Base-by-base conservation (phyloP, 2,329 filamentous ascomycete genomes). In the Trichoderma pleuroti region DNA sequence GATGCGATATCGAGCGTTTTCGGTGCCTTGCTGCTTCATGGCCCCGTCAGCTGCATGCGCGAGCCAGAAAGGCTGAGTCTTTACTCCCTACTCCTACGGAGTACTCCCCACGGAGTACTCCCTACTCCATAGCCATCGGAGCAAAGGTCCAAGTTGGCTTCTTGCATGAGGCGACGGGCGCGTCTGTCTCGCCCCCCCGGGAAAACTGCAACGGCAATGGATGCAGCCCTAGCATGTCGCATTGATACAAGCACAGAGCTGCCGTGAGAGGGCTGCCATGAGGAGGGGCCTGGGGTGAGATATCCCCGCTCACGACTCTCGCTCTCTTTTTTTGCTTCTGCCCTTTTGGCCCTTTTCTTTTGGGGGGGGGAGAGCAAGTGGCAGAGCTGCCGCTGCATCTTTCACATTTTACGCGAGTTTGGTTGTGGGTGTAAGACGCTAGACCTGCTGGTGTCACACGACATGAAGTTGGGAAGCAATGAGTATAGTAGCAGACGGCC, bases 151-250 rank as follows among this genome's bases (percentile, higher is more conserved):
- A 59, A 67, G 57, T 71, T 71, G 54, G 70, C 56, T 42, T 32
- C 63, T 68, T 71, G 70, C 70, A 68, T 66, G 39, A 62, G 24
- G 21, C 68, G 70, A 71, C 70, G 70, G 63, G 70, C 70, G 70
- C 57, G 32, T 56, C 49, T 57, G 70, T 46, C 56, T 62, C 34
- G 24, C 63, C 60, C 26, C 26, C 56, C 39, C 49, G 49, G 36
- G n/a, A 62, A 34, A 59, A n/a, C 61, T 62, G 46, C 59, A 39
- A 66, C 32, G 54, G n/a, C 36, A 39, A 70, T 52, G 52, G 52
- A 66, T 61, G 63, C 69, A 46, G 69, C 56, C 69, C 57, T 67
- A 66, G 24, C n/a, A 28, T 39, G n/a, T 56, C 28, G 42, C 30
- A 60, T 67, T 49, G 57, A 67, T 56, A 57, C n/a, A n/a, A n/a